A percentile compares a stretch with the other conserved stretches of the same genome.
These are phyloP conservation scores for Lactifluus piperatus DNA, from an alignment of 768 basidiomycete genomes.

Conservation along the genomic window DNA sequence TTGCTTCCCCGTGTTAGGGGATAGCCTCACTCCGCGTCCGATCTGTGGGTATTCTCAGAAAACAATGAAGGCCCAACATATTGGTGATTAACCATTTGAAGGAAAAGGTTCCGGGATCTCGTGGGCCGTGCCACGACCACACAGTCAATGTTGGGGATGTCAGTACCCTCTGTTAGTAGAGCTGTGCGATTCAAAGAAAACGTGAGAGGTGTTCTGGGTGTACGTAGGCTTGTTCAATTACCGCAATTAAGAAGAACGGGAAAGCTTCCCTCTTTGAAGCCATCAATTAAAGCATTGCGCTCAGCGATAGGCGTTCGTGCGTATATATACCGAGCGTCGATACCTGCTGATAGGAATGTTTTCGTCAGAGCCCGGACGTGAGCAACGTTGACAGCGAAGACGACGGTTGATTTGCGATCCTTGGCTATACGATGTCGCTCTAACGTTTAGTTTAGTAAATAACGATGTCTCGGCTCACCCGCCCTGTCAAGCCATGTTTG, in stretches of 20 bases:
- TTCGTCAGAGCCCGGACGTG: slow-evolving; percentile 73
- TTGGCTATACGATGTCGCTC: slow-evolving; percentile 27
- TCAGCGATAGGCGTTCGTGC: slow-evolving; percentile 56
- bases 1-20: slow-evolving; percentile 67
- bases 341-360: slow-evolving; percentile 59
- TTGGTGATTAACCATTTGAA: slow-evolving; percentile 70
- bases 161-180: slow-evolving; percentile 87
- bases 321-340: slow-evolving; percentile 80
- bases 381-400: slow-evolving; percentile 83
- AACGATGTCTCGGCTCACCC: slow-evolving; percentile 32
- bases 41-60: slow-evolving; percentile 44
- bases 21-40: slow-evolving; percentile 85
- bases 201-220: background rate
- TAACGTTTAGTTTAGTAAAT: slow-evolving; percentile 1
- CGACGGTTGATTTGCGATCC: slow-evolving; percentile 73
- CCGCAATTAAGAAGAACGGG: slow-evolving; percentile 90
- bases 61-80: background rate
- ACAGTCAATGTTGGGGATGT: slow-evolving; percentile 93
- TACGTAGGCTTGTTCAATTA: slow-evolving; percentile 26
- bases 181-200: slow-evolving; percentile 33
- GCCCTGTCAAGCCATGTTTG: slow-evolving; percentile 83
- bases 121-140: slow-evolving; percentile 84
- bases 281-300: slow-evolving; percentile 52
- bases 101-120: slow-evolving; percentile 77
- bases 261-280: slow-evolving; percentile 64